These are phyloP conservation scores for Fusarium brevicatenulatum DNA, from an alignment of 2,329 filamentous ascomycete genomes.

Conservation along the genomic window DNA sequence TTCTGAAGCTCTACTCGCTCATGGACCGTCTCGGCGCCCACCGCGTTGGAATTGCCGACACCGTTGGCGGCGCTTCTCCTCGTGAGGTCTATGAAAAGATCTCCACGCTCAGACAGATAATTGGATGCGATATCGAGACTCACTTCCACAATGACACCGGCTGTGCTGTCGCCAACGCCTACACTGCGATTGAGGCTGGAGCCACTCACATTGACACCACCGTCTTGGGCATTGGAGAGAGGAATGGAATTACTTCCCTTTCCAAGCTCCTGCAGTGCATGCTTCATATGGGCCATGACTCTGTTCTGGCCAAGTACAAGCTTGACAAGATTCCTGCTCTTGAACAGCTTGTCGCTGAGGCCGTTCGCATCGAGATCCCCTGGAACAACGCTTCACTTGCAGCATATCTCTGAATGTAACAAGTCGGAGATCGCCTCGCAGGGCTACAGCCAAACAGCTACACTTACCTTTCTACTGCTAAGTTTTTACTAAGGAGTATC, in stretches of 20 bases:
- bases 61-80: constrained; percentile 86
- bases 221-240: constrained; percentile 63
- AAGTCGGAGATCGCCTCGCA: background rate
- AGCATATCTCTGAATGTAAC: background rate
- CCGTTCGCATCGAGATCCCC: constrained; percentile 44
- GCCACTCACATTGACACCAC: constrained; percentile 86
- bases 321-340: constrained; percentile 89
- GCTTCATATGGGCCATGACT: constrained; percentile 69
- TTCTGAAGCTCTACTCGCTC: constrained; percentile 82
- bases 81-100: constrained; percentile 91
- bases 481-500: background rate
- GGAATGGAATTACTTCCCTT: constrained; percentile 77
- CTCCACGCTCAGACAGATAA: constrained; percentile 74
- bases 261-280: constrained; percentile 23
- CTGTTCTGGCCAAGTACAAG: constrained; percentile 89
- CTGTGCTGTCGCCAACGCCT: constrained; percentile 89
- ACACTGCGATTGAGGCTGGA: constrained; percentile 87
- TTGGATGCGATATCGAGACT: constrained; percentile 71
- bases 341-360: constrained; percentile 84
- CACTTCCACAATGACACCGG: constrained; percentile 85
- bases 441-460: background rate
- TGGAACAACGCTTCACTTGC: constrained; percentile 24
- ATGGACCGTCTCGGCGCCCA: constrained; percentile 86
- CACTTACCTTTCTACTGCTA: background rate
- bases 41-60: constrained; percentile 92